These are phyloP conservation scores for Acacia crassicarpa DNA, from an alignment of 306 rosid genomes.

Conservation along the genomic window DNA sequence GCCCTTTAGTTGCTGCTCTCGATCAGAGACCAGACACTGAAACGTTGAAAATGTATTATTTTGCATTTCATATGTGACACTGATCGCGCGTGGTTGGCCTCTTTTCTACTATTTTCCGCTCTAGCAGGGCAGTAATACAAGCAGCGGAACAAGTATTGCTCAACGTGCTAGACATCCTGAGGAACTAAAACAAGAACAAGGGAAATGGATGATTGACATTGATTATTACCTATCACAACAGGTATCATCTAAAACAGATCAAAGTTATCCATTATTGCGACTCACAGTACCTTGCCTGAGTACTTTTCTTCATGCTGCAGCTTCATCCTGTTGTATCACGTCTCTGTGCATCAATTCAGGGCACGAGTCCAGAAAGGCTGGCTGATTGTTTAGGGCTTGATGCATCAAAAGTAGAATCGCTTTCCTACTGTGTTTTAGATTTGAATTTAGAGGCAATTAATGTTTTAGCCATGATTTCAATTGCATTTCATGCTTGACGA, in stretches of 20 bases:
- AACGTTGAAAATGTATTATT: background rate
- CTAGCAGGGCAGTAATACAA: conserved; percentile 70
- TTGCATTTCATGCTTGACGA: conserved; percentile 28
- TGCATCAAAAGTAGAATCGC: conserved; percentile 69
- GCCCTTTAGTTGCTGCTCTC: conserved; percentile 31
- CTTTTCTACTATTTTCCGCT: conserved; percentile 20
- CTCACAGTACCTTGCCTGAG: conserved; percentile 27
- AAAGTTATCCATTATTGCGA: conserved; percentile 2
- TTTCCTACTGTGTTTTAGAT: conserved; percentile 19
- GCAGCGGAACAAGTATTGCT: conserved; percentile 65
- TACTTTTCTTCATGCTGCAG: conserved; percentile 42
- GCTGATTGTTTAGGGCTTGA: conserved; percentile 97
- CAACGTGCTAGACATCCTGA: conserved; percentile 99
- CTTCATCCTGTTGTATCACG: conserved; percentile 98
- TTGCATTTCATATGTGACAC: conserved; percentile 25
- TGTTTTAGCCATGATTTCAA: conserved; percentile 9
- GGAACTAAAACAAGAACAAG: conserved; percentile 86
- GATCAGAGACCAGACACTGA: conserved; percentile 20
- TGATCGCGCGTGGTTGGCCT: conserved; percentile 19
- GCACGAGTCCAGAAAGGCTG: conserved; percentile 91
- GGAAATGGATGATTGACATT: conserved; percentile 93
- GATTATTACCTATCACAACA: conserved; percentile 94
- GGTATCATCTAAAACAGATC: conserved; percentile 42
- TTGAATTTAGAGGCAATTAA: conserved; percentile 13
- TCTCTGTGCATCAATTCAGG: conserved; percentile 93